Evolutionary conservation across 2,329 filamentous ascomycete species (phyloP).

Genomic region (Alternaria sp.): DNA sequence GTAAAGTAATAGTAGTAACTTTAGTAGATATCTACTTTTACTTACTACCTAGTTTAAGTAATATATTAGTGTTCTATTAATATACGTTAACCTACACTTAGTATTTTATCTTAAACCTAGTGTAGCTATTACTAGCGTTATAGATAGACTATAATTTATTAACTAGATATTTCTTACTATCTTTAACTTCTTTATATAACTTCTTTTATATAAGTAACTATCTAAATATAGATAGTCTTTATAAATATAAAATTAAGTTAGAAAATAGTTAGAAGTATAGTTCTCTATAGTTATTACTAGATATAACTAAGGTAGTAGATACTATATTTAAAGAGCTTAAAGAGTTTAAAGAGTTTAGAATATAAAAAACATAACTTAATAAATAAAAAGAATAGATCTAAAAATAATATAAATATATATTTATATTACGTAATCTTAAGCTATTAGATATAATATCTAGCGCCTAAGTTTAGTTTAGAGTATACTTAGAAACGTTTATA

Average conservation of each 20-base stretch:
- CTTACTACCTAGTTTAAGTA: not conserved
- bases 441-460: not conserved
- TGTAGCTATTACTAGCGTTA: not conserved
- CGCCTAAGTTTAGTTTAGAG: not conserved
- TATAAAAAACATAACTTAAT: not conserved
- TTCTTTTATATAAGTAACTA: not conserved
- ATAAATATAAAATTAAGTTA: not conserved
- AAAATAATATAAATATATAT: not conserved
- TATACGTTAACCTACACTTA: not conserved
- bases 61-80: slow-evolving; percentile 1
- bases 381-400: not conserved
- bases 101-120: not conserved
- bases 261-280: slow-evolving; percentile 6
- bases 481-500: not conserved
- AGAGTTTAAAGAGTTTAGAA: not conserved
- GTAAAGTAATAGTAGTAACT: not conserved
- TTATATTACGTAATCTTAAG: not conserved
- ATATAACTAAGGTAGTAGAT: not conserved
- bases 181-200: slow-evolving; percentile 4
- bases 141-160: slow-evolving; percentile 5
- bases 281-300: slow-evolving; percentile 14
- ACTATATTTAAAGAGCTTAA: not conserved
- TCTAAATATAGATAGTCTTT: not conserved
- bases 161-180: not conserved
- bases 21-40: not conserved